These are phyloP conservation scores for Xylaria sp. DNA, from an alignment of 2,329 filamentous ascomycete genomes.

Conservation along the genomic window DNA sequence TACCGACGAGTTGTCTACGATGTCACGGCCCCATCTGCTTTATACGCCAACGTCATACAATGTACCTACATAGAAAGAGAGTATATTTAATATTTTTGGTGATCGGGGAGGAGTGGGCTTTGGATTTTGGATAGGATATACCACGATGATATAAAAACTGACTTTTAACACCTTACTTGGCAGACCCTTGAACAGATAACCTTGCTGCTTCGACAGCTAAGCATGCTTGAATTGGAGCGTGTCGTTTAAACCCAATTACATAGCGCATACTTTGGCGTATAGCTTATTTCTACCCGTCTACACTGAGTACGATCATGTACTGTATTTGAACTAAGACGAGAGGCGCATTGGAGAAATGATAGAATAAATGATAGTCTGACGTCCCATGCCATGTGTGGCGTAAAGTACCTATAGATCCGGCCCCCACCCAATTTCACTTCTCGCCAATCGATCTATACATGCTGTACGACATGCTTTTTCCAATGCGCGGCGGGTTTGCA, in stretches of 20 bases:
- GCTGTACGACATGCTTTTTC: slow-evolving; percentile 13
- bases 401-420: no score
- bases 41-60: slow-evolving; percentile 22
- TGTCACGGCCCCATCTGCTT: slow-evolving; percentile 34
- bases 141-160: slow-evolving; percentile 26
- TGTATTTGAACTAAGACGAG: background rate
- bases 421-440: no score
- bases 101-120: slow-evolving; percentile 21
- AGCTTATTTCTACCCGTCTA: background rate
- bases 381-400: no score
- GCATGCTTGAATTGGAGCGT: background rate
- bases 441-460: slow-evolving; percentile 15
- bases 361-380: no score
- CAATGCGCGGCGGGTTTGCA: background rate
- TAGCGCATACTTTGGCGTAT: background rate
- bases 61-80: slow-evolving; percentile 31
- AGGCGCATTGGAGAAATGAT: no score
- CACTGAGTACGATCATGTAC: background rate
- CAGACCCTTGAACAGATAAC: background rate
- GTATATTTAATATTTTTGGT: slow-evolving; percentile 33
- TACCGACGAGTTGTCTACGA: slow-evolving; percentile 33
- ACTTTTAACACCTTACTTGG: background rate
- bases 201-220: background rate
- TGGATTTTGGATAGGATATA: slow-evolving; percentile 34
- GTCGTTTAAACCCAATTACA: background rate